These are phyloP conservation scores for Fraxinus cuspidata DNA, from an alignment of 257 asterid genomes.

Conservation along the genomic window DNA sequence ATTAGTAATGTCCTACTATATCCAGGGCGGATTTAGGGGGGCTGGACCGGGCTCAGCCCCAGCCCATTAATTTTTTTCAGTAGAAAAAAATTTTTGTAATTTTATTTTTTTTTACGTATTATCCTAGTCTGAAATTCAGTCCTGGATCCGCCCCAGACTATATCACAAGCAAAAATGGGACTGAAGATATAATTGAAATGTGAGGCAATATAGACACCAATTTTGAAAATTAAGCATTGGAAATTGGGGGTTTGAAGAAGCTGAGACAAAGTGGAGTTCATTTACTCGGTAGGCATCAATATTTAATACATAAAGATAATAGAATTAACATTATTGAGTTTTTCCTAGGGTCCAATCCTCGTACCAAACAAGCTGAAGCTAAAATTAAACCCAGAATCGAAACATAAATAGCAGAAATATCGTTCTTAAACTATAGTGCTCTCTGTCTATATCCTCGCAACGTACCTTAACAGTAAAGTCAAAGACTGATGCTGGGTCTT, in stretches of 20 bases:
- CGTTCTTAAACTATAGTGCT: conserved; percentile 5
- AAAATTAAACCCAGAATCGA: background rate
- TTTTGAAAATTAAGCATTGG: background rate
- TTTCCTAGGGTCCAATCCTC: too few relatives aligned
- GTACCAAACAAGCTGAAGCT: background rate
- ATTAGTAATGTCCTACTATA: too few relatives aligned
- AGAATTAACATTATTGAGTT: background rate
- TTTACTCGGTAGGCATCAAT: background rate
- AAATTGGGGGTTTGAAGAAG: background rate
- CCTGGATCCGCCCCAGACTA: too few relatives aligned
- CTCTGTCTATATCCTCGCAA: too few relatives aligned
- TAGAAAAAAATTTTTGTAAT: too few relatives aligned
- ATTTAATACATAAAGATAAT: background rate
- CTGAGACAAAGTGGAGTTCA: background rate
- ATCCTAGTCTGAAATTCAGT: too few relatives aligned
- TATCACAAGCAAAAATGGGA: background rate
- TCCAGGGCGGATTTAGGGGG: too few relatives aligned
- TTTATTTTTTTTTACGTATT: too few relatives aligned
- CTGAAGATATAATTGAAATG: background rate
- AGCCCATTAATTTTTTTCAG: too few relatives aligned
- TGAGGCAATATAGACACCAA: background rate
- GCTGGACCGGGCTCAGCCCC: too few relatives aligned
- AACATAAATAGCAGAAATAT: background rate
- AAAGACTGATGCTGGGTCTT: conserved; percentile 25
- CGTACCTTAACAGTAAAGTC: conserved; percentile 38